A percentile compares a stretch with the other conserved stretches of the same genome.
These are phyloP conservation scores for Pneumocystis canis DNA, from an alignment of 1,139 yeast genomes.

Conservation along the genomic window DNA sequence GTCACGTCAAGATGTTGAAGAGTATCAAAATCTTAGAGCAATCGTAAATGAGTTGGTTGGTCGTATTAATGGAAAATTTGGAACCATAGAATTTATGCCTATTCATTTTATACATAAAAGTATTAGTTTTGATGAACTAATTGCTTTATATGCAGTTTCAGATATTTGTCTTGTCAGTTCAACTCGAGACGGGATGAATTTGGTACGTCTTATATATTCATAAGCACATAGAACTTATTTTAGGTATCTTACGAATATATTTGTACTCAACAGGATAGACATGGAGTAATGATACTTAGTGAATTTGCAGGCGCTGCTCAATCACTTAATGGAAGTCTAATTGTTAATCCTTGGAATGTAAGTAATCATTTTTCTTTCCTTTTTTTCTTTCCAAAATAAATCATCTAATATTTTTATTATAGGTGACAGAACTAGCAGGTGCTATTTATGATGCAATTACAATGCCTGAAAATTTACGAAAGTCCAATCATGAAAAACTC, in stretches of 20 bases:
- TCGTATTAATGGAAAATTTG: conserved; percentile 87
- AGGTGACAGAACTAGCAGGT: conserved; percentile 47
- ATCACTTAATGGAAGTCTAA: conserved; percentile 78
- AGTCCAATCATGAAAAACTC: conserved; percentile 63
- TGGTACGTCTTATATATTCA: conserved; percentile 37
- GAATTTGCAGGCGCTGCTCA: conserved; percentile 99
- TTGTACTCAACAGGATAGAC: conserved; percentile 79
- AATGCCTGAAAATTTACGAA: conserved; percentile 63
- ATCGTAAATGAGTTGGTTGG: conserved; percentile 94
- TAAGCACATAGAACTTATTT: neutral
- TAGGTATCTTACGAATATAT: conserved; percentile 67
- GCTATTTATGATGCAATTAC: conserved; percentile 81
- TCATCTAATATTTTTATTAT: conserved; percentile 29
- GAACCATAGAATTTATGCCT: conserved; percentile 94
- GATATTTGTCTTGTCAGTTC: conserved; percentile 89
- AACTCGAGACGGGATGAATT: conserved; percentile 96
- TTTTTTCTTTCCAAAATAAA: conserved; percentile 32
- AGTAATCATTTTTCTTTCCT: neutral
- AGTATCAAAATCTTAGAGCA: conserved; percentile 83
- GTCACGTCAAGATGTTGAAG: conserved; percentile 94
- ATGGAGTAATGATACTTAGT: conserved; percentile 73
- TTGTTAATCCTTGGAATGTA: conserved; percentile 83
- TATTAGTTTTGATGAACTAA: conserved; percentile 77
- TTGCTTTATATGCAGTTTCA: conserved; percentile 67
- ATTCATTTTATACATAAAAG: conserved; percentile 92